A percentile compares a stretch with the other conserved stretches of the same genome.
These are phyloP conservation scores for Arachnomyces sp. DNA, from an alignment of 2,329 filamentous ascomycete species.

Conservation along the genomic window DNA sequence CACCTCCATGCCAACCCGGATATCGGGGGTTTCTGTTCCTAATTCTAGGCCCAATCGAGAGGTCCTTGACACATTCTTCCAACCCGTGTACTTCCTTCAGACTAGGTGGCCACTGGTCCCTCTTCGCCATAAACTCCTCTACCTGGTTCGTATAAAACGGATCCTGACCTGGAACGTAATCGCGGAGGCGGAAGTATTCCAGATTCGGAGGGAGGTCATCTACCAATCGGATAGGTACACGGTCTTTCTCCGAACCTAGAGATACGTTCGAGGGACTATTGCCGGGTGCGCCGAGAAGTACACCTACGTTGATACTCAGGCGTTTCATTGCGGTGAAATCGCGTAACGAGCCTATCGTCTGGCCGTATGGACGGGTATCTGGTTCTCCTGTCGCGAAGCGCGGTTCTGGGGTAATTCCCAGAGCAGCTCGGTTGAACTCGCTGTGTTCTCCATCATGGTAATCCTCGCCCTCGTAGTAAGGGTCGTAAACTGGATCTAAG, in stretches of 20 bases:
- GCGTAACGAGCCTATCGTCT: constrained; percentile 10
- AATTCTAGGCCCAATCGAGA: too few species aligned
- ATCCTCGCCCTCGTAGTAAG: not conserved
- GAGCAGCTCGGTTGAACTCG: too few species aligned
- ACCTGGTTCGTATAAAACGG: constrained; percentile 8
- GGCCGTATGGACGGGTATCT: not conserved
- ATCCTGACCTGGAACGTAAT: constrained; percentile 11
- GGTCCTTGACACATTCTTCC: constrained; percentile 6
- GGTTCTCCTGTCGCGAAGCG: too few species aligned
- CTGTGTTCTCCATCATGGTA: not conserved
- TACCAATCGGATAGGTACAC: constrained; percentile 1
- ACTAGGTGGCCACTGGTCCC: constrained; percentile 3
- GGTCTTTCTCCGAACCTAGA: not conserved
- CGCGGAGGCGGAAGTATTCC: constrained; percentile 14
- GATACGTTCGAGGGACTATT: too few species aligned
- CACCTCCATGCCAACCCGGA: too few species aligned
- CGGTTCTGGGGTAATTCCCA: too few species aligned
- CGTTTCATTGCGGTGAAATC: constrained; percentile 14
- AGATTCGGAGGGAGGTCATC: constrained; percentile 10
- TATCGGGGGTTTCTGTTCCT: too few species aligned
- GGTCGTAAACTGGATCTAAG: too few species aligned
- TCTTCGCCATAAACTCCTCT: constrained; percentile 4
- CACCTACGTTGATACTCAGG: constrained; percentile 12
- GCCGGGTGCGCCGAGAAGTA: constrained; percentile 13
- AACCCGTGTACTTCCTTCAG: constrained; percentile 9